A percentile compares a stretch with the other conserved stretches of the same genome.
These are phyloP conservation scores for Pichia membranifaciens DNA, from an alignment of 805 yeast genomes.

Conservation along the genomic window DNA sequence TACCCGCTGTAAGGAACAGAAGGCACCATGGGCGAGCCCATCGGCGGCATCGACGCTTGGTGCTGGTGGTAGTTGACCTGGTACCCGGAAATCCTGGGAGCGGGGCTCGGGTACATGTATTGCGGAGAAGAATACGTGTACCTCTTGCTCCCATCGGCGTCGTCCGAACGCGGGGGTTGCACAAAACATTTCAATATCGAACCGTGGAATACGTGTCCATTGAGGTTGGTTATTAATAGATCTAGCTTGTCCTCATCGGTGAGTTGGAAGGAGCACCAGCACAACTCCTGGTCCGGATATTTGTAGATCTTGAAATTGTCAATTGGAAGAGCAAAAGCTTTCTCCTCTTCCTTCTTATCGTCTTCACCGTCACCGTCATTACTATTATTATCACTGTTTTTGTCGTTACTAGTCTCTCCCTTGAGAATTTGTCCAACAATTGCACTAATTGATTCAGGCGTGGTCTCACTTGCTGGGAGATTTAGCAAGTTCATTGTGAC, in stretches of 20 bases:
- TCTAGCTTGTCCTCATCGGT: conserved; percentile 10
- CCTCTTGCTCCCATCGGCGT: no score
- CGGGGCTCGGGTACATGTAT: neutral
- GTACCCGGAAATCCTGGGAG: no score
- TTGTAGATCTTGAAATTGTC: conserved; percentile 18
- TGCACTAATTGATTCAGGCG: neutral
- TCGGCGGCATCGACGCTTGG: no score
- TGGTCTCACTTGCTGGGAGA: neutral
- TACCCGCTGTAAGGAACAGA: no score
- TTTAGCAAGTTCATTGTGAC: neutral
- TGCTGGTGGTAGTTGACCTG: no score
- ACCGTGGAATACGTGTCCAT: conserved; percentile 20
- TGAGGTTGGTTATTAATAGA: conserved; percentile 14
- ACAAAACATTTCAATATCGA: conserved; percentile 14
- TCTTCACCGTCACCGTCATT: neutral
- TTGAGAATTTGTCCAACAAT: neutral
- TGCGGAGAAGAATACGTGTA: neutral
- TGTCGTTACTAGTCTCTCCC: neutral
- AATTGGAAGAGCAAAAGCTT: neutral
- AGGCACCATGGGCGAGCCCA: no score
- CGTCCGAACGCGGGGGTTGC: conserved; percentile 6
- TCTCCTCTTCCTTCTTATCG: neutral
- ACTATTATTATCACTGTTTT: neutral
- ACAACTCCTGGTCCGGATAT: conserved; percentile 17
- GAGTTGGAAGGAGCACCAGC: conserved; percentile 19